phyloP scores from a whole-genome alignment of 106 monocot genomes.

The Allium sativum region DNA sequence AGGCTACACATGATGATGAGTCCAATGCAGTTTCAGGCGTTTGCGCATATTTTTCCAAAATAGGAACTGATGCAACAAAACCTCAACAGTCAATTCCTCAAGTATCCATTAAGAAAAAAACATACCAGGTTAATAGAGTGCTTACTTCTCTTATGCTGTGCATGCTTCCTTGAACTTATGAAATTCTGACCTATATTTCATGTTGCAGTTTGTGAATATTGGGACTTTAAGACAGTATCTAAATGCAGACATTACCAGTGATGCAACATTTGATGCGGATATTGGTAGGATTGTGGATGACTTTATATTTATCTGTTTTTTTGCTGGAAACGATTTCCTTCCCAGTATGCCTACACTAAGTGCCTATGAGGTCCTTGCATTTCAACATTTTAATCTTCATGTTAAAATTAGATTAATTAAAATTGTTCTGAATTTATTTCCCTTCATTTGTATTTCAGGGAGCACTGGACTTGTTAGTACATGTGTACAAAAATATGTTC shows the following conservation, averaged over 20 bases:
- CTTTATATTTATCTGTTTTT: constrained; percentile 43
- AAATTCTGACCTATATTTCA: too few species aligned
- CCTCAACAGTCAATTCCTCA: too few species aligned
- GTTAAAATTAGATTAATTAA: neutral
- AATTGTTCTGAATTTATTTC: neutral
- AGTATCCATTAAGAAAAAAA: too few species aligned
- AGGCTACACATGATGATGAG: too few species aligned
- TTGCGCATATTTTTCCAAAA: too few species aligned
- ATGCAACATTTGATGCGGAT: neutral
- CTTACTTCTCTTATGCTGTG: too few species aligned
- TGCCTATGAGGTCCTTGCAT: constrained; percentile 26
- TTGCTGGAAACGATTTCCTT: constrained; percentile 64
- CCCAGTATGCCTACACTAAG: constrained; percentile 43
- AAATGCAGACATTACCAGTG: constrained; percentile 17
- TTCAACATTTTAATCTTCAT: neutral
- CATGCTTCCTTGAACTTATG: too few species aligned
- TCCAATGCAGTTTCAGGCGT: too few species aligned
- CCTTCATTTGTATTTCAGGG: neutral
- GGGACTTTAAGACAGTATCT: constrained; percentile 49
- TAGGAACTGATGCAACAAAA: too few species aligned
- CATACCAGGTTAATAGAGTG: too few species aligned
- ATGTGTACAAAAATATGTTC: constrained; percentile 36
- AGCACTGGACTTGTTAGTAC: constrained; percentile 34
- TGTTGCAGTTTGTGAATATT: constrained; percentile 46
- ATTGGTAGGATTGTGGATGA: neutral